phyloP scores from a whole-genome alignment of 805 yeast genomes.

The Kregervanrija fluxuum region DNA sequence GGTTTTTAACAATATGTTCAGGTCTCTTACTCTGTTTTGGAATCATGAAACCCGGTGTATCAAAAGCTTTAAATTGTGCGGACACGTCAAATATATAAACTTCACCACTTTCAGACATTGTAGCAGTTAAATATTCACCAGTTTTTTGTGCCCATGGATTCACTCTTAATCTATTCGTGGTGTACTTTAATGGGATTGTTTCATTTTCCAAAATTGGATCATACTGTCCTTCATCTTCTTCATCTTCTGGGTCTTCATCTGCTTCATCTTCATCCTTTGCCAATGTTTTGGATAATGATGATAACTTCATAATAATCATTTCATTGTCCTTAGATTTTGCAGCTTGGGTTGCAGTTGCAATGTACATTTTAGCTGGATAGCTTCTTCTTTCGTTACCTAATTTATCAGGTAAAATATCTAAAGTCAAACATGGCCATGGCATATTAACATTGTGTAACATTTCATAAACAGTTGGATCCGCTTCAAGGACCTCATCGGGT shows the following conservation, averaged over 20 bases:
- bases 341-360: constrained; percentile 94
- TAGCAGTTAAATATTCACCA: constrained; percentile 80
- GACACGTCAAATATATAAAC: constrained; percentile 77
- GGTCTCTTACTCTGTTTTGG: constrained; percentile 78
- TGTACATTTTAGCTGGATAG: constrained; percentile 80
- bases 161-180: constrained; percentile 84
- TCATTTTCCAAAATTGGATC: constrained; percentile 89
- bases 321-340: constrained; percentile 82
- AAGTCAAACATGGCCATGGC: constrained; percentile 95
- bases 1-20: constrained; percentile 69
- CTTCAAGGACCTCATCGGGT: constrained; percentile 92
- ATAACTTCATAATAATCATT: constrained; percentile 72
- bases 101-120: constrained; percentile 87
- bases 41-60: constrained; percentile 77
- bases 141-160: constrained; percentile 69
- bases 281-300: constrained; percentile 76
- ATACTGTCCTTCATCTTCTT: constrained; percentile 54
- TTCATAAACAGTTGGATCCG: constrained; percentile 92
- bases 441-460: constrained; percentile 91
- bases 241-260: constrained; percentile 64
- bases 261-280: constrained; percentile 78
- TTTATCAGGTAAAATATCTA: constrained; percentile 81
- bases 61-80: constrained; percentile 75
- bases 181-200: constrained; percentile 64
- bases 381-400: constrained; percentile 83